Evolutionary conservation across 345 rosid genomes (phyloP).

Genomic region (Hibiscus trionum): DNA sequence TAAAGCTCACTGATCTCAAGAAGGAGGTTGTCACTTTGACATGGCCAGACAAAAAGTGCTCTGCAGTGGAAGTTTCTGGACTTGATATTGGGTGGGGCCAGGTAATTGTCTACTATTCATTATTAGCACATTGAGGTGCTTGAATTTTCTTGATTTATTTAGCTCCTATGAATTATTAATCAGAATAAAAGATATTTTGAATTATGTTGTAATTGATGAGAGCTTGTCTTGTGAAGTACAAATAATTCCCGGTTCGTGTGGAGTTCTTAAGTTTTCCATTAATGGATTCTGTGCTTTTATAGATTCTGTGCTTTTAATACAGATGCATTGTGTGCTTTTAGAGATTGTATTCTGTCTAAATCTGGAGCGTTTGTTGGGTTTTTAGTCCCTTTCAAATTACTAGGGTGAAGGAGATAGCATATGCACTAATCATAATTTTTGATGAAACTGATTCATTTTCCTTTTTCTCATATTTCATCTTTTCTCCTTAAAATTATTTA

Average conservation of each 20-base stretch:
- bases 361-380: no score
- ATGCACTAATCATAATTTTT: not conserved
- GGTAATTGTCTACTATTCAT: slow-evolving; percentile 32
- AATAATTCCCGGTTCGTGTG: not conserved
- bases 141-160: not conserved
- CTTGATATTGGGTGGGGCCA: slow-evolving; percentile 99
- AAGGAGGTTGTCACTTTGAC: slow-evolving; percentile 55
- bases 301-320: no score
- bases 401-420: not conserved
- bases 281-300: no score
- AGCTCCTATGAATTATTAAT: not conserved
- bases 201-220: not conserved
- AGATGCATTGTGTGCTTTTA: not conserved
- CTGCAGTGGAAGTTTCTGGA: slow-evolving; percentile 82
- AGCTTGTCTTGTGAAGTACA: not conserved
- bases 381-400: not conserved
- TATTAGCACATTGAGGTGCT: not conserved
- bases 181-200: not conserved
- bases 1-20: slow-evolving; percentile 74
- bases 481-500: not conserved
- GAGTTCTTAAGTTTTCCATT: not conserved
- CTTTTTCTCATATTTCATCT: not conserved
- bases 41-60: slow-evolving; percentile 46
- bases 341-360: not conserved
- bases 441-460: not conserved